Conservation (phyloP, 805 yeast species). For the Kuraishia borneana region DNA sequence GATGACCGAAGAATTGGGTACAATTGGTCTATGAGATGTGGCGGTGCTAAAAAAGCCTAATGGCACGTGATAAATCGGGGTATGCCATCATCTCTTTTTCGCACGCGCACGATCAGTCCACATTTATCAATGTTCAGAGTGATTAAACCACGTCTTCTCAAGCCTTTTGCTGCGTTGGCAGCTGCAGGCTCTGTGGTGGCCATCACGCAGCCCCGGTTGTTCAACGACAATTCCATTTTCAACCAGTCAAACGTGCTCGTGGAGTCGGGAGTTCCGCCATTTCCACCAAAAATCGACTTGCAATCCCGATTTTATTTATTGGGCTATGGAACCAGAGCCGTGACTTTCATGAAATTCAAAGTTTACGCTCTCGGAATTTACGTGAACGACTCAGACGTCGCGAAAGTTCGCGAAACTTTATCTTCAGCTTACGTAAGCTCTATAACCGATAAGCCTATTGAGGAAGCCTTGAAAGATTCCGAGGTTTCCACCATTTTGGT, state of each 20-base stretch:
- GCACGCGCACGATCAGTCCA: too few species aligned
- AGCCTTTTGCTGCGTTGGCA: neutral
- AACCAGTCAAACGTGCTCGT: slow-evolving; percentile 5
- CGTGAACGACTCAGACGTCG: slow-evolving; percentile 48
- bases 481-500: slow-evolving; percentile 41
- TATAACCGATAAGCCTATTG: slow-evolving; percentile 26
- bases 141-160: neutral
- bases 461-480: slow-evolving; percentile 36
- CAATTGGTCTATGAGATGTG: neutral
- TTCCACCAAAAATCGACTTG: slow-evolving; percentile 12
- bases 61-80: neutral
- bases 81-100: too few species aligned
- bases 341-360: slow-evolving; percentile 70
- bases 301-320: slow-evolving; percentile 36
- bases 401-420: slow-evolving; percentile 27
- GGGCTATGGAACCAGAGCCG: slow-evolving; percentile 77
- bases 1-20: neutral
- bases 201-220: neutral
- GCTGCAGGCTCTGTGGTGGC: neutral
- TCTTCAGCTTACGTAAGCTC: slow-evolving; percentile 21
- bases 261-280: slow-evolving; percentile 15
- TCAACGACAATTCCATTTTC: neutral
- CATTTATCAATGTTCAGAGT: too few species aligned
- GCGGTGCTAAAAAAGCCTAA: neutral
- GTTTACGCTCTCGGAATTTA: slow-evolving; percentile 87